Evolutionary conservation across 2,329 filamentous ascomycete genomes (phyloP).

Genomic region (Herpotrichia juniperi): DNA sequence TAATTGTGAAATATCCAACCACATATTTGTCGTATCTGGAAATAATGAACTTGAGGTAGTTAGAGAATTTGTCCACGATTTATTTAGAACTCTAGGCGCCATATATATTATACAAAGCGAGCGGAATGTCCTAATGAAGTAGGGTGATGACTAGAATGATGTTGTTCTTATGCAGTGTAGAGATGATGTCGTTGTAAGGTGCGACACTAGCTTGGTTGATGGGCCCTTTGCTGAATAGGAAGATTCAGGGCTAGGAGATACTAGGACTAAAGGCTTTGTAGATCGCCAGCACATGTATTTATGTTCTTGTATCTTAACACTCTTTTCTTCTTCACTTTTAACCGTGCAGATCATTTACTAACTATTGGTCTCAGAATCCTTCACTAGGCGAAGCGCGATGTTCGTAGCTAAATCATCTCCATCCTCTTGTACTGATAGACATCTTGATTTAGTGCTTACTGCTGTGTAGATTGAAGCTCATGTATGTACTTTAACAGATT

Average conservation of each 20-base stretch:
- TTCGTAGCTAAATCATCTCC: too few relatives aligned
- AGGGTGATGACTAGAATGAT: slow-evolving; percentile 46
- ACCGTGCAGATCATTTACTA: slow-evolving; percentile 1
- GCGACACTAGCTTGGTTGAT: slow-evolving; percentile 43
- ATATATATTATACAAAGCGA: slow-evolving; percentile 50
- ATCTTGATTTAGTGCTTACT: too few relatives aligned
- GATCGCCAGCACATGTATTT: slow-evolving; percentile 4
- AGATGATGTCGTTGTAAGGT: slow-evolving; percentile 50
- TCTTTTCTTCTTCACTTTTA: neutral
- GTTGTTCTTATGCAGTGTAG: slow-evolving; percentile 41
- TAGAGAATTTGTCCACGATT: slow-evolving; percentile 50
- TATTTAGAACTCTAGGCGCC: slow-evolving; percentile 48
- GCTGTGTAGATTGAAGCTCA: too few relatives aligned
- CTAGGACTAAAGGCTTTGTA: slow-evolving; percentile 38
- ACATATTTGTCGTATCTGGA: slow-evolving; percentile 48
- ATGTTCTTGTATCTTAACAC: neutral
- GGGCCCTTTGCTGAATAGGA: slow-evolving; percentile 46
- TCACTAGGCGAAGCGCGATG: too few relatives aligned
- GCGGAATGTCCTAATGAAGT: slow-evolving; percentile 52
- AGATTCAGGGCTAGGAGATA: slow-evolving; percentile 48
- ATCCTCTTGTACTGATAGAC: too few relatives aligned
- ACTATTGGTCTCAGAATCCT: slow-evolving; percentile 36
- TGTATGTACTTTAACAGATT: too few relatives aligned
- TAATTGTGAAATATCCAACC: slow-evolving; percentile 50
- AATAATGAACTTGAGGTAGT: slow-evolving; percentile 52